Evolutionary conservation across 192 early-diverging fungal genomes (phyloP), one percentile per base, ranked within the genome.

Genomic region (Backusella australiensis): DNA sequence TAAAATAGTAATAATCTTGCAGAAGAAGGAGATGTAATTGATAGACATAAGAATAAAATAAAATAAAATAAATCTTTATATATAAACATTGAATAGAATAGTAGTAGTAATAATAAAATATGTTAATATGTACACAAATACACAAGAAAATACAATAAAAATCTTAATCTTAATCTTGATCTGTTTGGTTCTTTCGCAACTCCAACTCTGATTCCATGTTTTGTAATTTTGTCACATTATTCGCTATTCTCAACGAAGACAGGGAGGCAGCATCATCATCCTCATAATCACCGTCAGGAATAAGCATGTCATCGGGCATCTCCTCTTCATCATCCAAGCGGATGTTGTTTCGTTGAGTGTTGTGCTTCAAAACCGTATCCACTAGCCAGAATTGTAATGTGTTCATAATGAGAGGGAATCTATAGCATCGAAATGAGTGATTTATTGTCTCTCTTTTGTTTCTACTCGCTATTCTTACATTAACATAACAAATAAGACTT

Each of bases 401-500:
- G 69, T 95, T 95, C 94, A 95, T 95, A 38, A 89, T 80, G 53
- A 95, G 74, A 0, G 94, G 94, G 68, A 95, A 88, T 4, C 82
- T 83, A 67, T 2, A 12, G 11, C 9, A 39, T 32, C 32, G 32
- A 11, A 39, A 39, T 39, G 38, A 39, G 38, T 39, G 11, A 39
- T 39, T 11, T 3, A 39, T 39, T 11, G 2, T 12, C 9, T 3
- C 38, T 32, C 32, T 32, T 32, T 32, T 32, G 29, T 32, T 32
- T 32, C 29, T 32, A 32, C 9, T 1, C 35, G 2, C 2, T 42
- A 67, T 68, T 21, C 74, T 82, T 78, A 80, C 82, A 91, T 83
- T 15, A 91, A 52, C 93, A 95, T 94, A 6, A 95, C 94, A 79
- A 95, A 89, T 4, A 93, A 75, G n/a, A 94, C 89, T 80, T 91